Conservation (phyloP, 768 basidiomycete genomes). For the Infundibulicybe gibba region DNA sequence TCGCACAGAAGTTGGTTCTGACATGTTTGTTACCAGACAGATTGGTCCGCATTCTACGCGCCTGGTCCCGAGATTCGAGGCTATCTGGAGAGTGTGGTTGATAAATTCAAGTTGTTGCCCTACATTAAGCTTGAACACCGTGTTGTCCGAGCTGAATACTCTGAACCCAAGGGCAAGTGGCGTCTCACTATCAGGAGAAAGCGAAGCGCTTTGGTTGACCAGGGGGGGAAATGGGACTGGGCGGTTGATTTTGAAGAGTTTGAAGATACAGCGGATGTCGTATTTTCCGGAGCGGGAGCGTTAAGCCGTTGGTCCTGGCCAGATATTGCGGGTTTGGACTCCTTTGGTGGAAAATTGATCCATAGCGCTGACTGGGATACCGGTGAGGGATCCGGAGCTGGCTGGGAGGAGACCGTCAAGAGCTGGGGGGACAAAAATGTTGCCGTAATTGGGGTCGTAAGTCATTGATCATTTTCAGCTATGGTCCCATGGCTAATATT, state of each 20-base stretch:
- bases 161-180: constrained; percentile 22
- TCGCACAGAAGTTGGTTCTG: no score
- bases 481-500: background rate
- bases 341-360: constrained; percentile 27
- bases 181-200: constrained; percentile 20
- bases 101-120: constrained; percentile 25
- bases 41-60: constrained; percentile 29
- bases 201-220: constrained; percentile 9
- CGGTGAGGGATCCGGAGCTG: background rate
- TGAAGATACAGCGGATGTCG: constrained; percentile 14
- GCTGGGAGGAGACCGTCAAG: background rate
- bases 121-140: constrained; percentile 23
- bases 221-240: constrained; percentile 14
- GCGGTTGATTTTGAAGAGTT: no score
- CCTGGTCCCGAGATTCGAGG: constrained; percentile 23
- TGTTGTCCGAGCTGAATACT: constrained; percentile 26
- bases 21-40: no score
- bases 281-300: constrained; percentile 28
- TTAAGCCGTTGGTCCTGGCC: constrained; percentile 37
- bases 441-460: constrained; percentile 34
- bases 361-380: constrained; percentile 32
- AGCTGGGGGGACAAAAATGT: constrained; percentile 30
- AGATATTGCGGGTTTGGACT: constrained; percentile 26
- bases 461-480: constrained; percentile 1
- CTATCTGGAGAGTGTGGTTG: constrained; percentile 24